A percentile compares a stretch with the other conserved stretches of the same genome.
These are phyloP conservation scores for Gossypium thurberi DNA, from an alignment of 345 rosid species.

Conservation along the genomic window DNA sequence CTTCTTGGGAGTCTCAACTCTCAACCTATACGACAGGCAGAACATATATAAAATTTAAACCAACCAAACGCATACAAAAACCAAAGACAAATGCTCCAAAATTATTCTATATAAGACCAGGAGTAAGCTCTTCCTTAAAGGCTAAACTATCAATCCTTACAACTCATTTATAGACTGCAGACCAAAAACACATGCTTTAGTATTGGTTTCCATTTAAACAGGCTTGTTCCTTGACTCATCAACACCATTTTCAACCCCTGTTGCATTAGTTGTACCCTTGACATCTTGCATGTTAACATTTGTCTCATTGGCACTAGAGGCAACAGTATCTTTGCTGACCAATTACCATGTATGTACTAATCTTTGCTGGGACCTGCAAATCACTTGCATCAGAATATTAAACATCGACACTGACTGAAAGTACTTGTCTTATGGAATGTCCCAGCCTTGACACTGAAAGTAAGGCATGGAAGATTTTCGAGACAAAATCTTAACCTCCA, in stretches of 20 bases:
- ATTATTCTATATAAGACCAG: background rate
- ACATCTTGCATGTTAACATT: slow-evolving; percentile 82
- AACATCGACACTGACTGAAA: slow-evolving; percentile 56
- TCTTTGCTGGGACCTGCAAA: slow-evolving; percentile 61
- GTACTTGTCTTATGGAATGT: slow-evolving; percentile 75
- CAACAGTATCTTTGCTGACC: slow-evolving; percentile 19
- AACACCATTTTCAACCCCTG: slow-evolving; percentile 61
- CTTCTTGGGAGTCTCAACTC: slow-evolving; percentile 79
- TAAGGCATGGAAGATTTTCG: background rate
- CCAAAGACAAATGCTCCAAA: background rate
- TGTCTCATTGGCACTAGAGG: slow-evolving; percentile 46
- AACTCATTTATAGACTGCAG: background rate
- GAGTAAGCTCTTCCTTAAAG: background rate
- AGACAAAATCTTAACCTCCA: background rate
- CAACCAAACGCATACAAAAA: background rate
- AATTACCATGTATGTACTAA: slow-evolving; percentile 72
- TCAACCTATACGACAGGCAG: slow-evolving; percentile 39
- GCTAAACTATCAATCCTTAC: background rate
- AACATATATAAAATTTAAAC: background rate
- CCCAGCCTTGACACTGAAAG: slow-evolving; percentile 60
- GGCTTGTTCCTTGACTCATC: slow-evolving; percentile 65
- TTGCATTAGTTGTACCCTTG: slow-evolving; percentile 45
- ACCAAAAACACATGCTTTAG: slow-evolving; percentile 37
- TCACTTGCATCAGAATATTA: slow-evolving; percentile 58
- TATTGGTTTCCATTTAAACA: slow-evolving; percentile 75